Base-by-base conservation (phyloP, 75 land plant species). In the Sequoiadendron giganteum region DNA sequence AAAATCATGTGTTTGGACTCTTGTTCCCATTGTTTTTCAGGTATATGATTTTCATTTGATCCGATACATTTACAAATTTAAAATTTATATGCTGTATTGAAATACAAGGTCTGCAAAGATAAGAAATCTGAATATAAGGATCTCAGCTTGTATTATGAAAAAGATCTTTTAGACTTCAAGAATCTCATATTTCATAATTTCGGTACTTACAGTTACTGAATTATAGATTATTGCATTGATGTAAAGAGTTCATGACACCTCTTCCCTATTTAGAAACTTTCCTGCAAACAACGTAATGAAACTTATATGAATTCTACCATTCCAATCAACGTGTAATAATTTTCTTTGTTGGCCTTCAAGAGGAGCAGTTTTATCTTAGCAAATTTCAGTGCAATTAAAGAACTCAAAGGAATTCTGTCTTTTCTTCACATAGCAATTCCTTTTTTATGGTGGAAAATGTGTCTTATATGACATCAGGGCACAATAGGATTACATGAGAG, bases 21-120 rank as follows among this genome's bases (percentile, higher is more conserved):
- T 94, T 82, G 95, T 97, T 86, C 99, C 99, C 30, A 90, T 95
- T 14, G 87, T 97, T 88, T 98, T 98, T 88, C 99, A 98, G 92
- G 99, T 98, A 89, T 9, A 54, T 55, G 65, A 38, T 48, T 47
- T 84, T 25, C 38, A 65, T 49, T 84, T 47, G 56, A 36, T 28
- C 68, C 47, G 25, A 34, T 75, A 32, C 38, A 34, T 75, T 72
- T 34, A 34, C 8, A 75, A 34, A 75, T 75, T 75, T 75, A 34
- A 30, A 75, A 34, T 75, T 65, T 34, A 34, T 32, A 75, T 34
- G 13, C 2, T 32, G 77, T 25, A 75, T 30, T 34, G 16, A 14
- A 75, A 9, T 75, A 75, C 38, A 75, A 75, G 11, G 39, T 30
- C 38, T 75, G 34, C 38, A 34, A 72, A 72, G 34, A 32, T 34